A percentile compares a stretch with the other conserved stretches of the same genome.
These are phyloP conservation scores for Globisporangium nunn DNA, from an alignment of 352 stramenopile genomes.

Conservation along the genomic window DNA sequence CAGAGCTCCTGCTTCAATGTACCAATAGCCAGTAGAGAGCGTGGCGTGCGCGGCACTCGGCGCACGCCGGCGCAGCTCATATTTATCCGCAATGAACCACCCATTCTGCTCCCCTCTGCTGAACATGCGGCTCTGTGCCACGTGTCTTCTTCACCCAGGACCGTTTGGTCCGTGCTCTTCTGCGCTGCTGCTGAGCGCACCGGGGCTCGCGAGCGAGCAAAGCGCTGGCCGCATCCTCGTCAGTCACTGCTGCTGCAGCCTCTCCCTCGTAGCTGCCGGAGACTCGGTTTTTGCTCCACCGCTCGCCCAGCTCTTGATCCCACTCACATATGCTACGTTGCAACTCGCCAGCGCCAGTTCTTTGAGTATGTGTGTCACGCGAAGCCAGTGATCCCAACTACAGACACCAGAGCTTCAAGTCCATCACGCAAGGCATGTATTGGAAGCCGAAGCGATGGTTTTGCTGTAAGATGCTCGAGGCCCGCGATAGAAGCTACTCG, in stretches of 20 bases:
- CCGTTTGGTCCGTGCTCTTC: no score
- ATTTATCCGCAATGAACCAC: constrained; percentile 10
- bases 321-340: not conserved
- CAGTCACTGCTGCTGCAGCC: no score
- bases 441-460: no score
- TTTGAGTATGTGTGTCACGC: not conserved
- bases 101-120: no score
- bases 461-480: no score
- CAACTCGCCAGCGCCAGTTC: not conserved
- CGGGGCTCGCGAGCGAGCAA: not conserved
- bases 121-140: no score
- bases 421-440: no score
- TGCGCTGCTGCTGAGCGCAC: no score
- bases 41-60: not conserved
- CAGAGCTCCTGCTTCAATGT: constrained; percentile 5
- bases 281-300: not conserved
- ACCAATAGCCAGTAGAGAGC: constrained; percentile 14
- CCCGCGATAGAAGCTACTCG: not conserved
- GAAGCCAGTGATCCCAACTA: not conserved
- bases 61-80: not conserved
- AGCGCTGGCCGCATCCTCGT: not conserved
- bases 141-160: no score
- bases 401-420: not conserved
- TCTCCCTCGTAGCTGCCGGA: no score
- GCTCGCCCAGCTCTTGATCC: not conserved